These are phyloP conservation scores for Psilocybe azurescens DNA, from an alignment of 768 basidiomycete species.

Conservation along the genomic window DNA sequence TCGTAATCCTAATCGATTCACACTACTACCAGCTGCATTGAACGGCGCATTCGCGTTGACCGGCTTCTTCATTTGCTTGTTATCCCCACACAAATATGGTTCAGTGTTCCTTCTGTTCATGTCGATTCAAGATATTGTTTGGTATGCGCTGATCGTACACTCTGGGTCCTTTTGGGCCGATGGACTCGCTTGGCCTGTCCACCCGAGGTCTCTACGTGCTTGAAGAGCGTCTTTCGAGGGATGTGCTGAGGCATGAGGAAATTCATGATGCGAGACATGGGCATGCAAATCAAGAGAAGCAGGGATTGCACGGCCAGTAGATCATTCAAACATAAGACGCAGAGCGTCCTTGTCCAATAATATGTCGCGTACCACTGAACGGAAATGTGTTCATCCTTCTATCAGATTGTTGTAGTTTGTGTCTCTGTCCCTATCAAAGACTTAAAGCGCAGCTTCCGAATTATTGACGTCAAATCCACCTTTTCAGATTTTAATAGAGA, in stretches of 20 bases:
- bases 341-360: too few relatives aligned
- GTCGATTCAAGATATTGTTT: constrained; percentile 24
- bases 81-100: constrained; percentile 25
- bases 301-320: too few relatives aligned
- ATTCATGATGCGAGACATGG: not conserved
- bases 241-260: not conserved
- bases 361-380: too few relatives aligned
- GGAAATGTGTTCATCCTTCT: too few relatives aligned
- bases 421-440: too few relatives aligned
- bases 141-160: constrained; percentile 25
- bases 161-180: constrained; percentile 23
- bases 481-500: too few relatives aligned
- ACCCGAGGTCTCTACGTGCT: not conserved
- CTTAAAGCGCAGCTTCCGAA: too few relatives aligned
- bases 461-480: too few relatives aligned
- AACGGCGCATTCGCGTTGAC: constrained; percentile 26
- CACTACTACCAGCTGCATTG: constrained; percentile 20
- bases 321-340: too few relatives aligned
- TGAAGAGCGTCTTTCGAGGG: constrained; percentile 6
- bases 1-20: not conserved
- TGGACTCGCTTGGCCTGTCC: constrained; percentile 24
- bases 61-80: constrained; percentile 21
- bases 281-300: not conserved
- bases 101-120: constrained; percentile 28
- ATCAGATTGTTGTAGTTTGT: too few relatives aligned